Evolutionary conservation across 2,329 filamentous ascomycete genomes (phyloP), one percentile per base, ranked within the genome.

Genomic region (Epichloe sylvatica): DNA sequence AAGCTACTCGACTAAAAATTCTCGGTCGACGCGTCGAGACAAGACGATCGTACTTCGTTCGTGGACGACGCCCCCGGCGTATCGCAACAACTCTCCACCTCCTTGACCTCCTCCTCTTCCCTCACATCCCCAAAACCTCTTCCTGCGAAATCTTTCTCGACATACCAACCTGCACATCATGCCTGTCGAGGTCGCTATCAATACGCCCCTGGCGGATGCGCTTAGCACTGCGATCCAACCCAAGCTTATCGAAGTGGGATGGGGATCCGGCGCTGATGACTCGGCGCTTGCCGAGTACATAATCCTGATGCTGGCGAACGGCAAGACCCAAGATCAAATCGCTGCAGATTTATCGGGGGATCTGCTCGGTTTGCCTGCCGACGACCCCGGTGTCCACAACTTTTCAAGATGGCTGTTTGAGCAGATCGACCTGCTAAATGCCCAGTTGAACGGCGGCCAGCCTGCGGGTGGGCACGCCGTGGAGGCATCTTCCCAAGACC

Each of bases 321-420:
- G 90, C 60, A 96, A 95, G 68, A 89, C 85, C 4, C 84, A 94
- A 64, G 81, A 90, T 46, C 84, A 96, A 64, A 91, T 98, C 56
- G 85, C 89, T 9, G 73, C 79, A 41, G 92, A 98, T 64, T 80
- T 98, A 13, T 85, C 90, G 1, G 84, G 55, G 55, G 92, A 98
- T 59, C 77, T 98, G 40, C 77, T 98, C 3, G 81, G 81, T 51
- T 77, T 96, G 4, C 80, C 81, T 3, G 81, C 88, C 44, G 89
- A 94, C 52, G 91, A 96, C 59, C 80, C 84, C 46, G 83, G 82
- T 55, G 87, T 88, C 7, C 79, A 78, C 53, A 83, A 90, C 49
- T 97, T 98, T 63, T 82, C 90, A 53, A 77, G 76, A 63, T 98
- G 92, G 92, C 72, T 98, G n/a, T 97, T 97, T 63, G 79, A 89